phyloP scores from a whole-genome alignment of 2,329 filamentous ascomycete genomes.

The Colletotrichum aenigma region DNA sequence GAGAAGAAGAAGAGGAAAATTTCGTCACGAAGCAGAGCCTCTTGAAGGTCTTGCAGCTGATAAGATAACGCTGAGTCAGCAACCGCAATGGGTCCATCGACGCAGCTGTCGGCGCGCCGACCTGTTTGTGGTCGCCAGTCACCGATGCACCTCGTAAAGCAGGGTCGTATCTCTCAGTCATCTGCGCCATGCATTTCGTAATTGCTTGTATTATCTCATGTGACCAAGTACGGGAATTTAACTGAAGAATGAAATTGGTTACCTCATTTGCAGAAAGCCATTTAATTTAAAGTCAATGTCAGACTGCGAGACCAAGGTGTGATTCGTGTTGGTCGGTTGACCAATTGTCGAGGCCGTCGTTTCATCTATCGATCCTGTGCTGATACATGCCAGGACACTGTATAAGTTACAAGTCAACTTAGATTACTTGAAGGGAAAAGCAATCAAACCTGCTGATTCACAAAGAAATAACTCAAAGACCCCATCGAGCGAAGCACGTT shows the following conservation, averaged over 20 bases:
- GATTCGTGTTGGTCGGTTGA: constrained; percentile 6
- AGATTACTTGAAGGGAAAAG: background rate
- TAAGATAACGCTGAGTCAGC: constrained; percentile 20
- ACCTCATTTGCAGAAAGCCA: background rate
- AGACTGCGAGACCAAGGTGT: background rate
- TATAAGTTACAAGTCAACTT: background rate
- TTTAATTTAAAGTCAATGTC: background rate
- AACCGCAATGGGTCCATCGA: background rate
- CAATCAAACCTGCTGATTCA: background rate
- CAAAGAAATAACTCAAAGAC: background rate
- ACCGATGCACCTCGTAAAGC: background rate
- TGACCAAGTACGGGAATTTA: background rate
- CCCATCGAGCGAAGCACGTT: background rate
- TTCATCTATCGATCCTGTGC: background rate
- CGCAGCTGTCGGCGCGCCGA: background rate
- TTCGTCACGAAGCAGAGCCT: background rate
- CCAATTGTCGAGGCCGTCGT: background rate
- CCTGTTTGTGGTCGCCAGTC: background rate
- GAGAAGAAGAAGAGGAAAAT: constrained; percentile 20
- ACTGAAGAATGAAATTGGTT: background rate
- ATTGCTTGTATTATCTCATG: background rate
- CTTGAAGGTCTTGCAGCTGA: background rate
- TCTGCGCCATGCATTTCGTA: background rate
- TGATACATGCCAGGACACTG: background rate
- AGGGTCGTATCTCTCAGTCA: background rate